Percentiles rank a stretch among this genome's conserved stretches.
Evolutionary conservation across 345 rosid species (phyloP).

Genomic region (Euclidium syriacum): DNA sequence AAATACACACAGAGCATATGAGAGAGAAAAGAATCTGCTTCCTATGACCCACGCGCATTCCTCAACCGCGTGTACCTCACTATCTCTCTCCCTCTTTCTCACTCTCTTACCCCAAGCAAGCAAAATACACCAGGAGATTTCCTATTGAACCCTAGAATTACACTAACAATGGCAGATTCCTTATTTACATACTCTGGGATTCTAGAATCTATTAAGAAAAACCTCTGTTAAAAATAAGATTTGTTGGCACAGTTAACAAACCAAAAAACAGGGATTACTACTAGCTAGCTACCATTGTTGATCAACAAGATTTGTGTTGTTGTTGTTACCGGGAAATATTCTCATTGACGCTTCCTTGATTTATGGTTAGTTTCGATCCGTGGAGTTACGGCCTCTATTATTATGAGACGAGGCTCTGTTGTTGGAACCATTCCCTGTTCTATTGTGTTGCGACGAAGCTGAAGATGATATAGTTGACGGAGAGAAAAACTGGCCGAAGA

Average conservation of each 20-base stretch:
- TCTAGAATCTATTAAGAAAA: not conserved
- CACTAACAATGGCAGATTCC: not conserved
- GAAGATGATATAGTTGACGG: conserved; percentile 30
- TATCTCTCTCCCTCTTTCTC: not conserved
- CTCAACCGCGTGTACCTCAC: conserved; percentile 6
- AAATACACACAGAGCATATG: conserved; percentile 23
- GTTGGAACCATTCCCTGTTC: conserved; percentile 16
- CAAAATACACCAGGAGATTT: not conserved
- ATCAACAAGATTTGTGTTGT: not conserved
- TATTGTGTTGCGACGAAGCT: conserved; percentile 35
- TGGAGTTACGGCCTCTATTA: conserved; percentile 28
- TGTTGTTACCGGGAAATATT: conserved; percentile 2
- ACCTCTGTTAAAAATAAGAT: not conserved
- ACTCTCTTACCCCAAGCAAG: not conserved
- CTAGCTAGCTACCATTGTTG: not conserved
- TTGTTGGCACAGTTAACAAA: not conserved
- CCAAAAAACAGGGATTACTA: conserved; percentile 15
- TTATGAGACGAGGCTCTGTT: conserved; percentile 2
- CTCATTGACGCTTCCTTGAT: conserved; percentile 22
- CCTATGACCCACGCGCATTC: conserved; percentile 18
- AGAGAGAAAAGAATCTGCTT: not conserved
- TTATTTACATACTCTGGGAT: conserved; percentile 4
- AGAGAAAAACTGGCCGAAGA: conserved; percentile 56
- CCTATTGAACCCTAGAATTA: conserved; percentile 18
- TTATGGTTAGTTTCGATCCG: conserved; percentile 8